Conservation (phyloP, 225 moss, liverwort and hornwort species). For the Marchantia polymorpha region DNA sequence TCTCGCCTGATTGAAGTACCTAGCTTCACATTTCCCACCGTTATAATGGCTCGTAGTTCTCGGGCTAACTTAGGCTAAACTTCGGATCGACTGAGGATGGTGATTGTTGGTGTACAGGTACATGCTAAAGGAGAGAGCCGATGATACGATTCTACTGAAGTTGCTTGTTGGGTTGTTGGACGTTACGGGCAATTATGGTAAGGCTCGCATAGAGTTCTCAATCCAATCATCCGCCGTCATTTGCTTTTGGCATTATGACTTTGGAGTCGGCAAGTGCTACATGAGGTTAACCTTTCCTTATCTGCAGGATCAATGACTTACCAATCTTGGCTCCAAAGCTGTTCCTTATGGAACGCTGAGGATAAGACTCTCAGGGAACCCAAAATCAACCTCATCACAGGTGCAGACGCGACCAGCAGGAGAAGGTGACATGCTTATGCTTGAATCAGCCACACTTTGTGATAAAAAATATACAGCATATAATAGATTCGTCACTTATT, state of each 20-base stretch:
- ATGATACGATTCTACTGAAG: constrained; percentile 70
- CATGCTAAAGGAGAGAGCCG: constrained; percentile 71
- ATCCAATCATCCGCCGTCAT: neutral
- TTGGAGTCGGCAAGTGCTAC: neutral
- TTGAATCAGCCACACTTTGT: constrained; percentile 23
- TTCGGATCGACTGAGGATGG: neutral
- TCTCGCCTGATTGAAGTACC: neutral
- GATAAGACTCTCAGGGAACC: constrained; percentile 60
- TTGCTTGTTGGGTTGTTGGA: constrained; percentile 60
- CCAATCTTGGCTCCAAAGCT: constrained; percentile 37
- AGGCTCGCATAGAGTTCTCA: constrained; percentile 1
- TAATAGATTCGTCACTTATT: neutral
- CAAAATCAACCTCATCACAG: constrained; percentile 61
- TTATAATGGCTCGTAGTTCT: neutral
- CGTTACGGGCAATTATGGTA: constrained; percentile 60
- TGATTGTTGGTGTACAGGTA: constrained; percentile 40
- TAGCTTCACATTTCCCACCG: no score
- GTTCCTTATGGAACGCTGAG: constrained; percentile 44
- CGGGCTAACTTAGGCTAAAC: neutral
- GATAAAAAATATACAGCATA: neutral
- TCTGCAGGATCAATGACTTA: constrained; percentile 51
- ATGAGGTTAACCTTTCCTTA: neutral
- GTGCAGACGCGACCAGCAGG: constrained; percentile 37
- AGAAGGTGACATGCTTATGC: constrained; percentile 43
- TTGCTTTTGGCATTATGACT: neutral